These are phyloP conservation scores for Saccharomycopsis fermentans DNA, from an alignment of 805 yeast genomes.

Conservation along the genomic window DNA sequence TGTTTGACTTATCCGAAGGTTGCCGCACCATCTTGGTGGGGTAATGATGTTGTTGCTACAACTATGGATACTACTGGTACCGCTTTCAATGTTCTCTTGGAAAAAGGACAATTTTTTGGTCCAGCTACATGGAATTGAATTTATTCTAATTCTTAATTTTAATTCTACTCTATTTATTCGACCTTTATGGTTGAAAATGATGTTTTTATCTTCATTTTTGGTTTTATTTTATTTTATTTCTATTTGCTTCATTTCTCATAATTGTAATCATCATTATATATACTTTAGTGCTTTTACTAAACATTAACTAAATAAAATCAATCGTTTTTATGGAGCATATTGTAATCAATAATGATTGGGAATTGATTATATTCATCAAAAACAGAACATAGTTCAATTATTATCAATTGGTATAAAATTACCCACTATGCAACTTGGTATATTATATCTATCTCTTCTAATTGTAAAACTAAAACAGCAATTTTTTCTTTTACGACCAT, in stretches of 20 bases:
- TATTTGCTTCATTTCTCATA: background rate
- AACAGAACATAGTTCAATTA: background rate
- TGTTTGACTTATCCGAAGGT: constrained; percentile 35
- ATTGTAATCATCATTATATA: background rate
- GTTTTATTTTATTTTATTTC: background rate
- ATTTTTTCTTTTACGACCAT: constrained; percentile 67
- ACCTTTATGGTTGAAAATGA: too few relatives aligned
- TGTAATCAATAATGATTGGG: background rate
- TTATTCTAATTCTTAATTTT: constrained; percentile 41
- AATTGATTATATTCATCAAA: background rate
- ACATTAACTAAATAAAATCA: background rate
- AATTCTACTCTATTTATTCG: background rate
- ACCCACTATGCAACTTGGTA: constrained; percentile 93
- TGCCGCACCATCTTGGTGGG: constrained; percentile 53
- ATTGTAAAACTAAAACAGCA: constrained; percentile 95
- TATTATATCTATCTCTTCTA: constrained; percentile 83
- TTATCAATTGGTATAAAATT: constrained; percentile 71
- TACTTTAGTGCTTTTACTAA: too few relatives aligned
- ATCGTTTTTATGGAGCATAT: background rate
- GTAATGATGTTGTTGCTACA: constrained; percentile 37
- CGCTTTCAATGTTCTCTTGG: constrained; percentile 26
- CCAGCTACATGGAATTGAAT: constrained; percentile 36
- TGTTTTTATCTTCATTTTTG: too few relatives aligned
- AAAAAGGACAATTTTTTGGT: constrained; percentile 38
- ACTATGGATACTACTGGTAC: constrained; percentile 29